These are phyloP conservation scores for Monilinia vaccinii-corymbosi DNA, from an alignment of 2,329 filamentous ascomycete genomes.

Conservation along the genomic window DNA sequence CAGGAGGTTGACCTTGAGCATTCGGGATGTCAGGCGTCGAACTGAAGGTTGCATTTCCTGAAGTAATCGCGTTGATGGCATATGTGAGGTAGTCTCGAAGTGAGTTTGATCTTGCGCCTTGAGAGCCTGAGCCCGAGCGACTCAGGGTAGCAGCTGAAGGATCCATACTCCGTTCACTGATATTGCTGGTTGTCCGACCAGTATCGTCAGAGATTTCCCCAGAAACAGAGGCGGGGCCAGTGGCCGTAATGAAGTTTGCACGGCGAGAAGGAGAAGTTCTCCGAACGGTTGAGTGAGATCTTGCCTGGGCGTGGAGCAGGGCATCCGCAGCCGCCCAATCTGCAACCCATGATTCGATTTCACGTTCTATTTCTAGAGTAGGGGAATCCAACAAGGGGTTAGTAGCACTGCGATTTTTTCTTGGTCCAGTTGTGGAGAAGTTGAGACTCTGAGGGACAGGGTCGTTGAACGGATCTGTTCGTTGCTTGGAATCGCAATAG, in stretches of 20 bases:
- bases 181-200: constrained; percentile 28
- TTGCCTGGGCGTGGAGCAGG: constrained; percentile 24
- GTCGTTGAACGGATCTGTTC: constrained; percentile 28
- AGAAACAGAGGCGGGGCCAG: constrained; percentile 19
- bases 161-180: constrained; percentile 27
- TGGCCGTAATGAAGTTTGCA: constrained; percentile 24
- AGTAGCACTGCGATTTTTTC: constrained; percentile 10
- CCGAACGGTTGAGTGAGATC: constrained; percentile 24
- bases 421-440: constrained; percentile 5
- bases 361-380: constrained; percentile 25
- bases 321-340: constrained; percentile 31
- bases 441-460: constrained; percentile 10
- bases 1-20: constrained; percentile 11
- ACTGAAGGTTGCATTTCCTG: constrained; percentile 13
- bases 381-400: constrained; percentile 21
- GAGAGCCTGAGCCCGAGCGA: constrained; percentile 25
- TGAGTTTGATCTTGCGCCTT: constrained; percentile 24
- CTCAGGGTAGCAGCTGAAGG: constrained; percentile 20
- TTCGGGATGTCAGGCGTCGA: constrained; percentile 17
- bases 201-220: constrained; percentile 23
- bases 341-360: constrained; percentile 31
- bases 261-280: constrained; percentile 27
- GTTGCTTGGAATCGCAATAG: constrained; percentile 12
- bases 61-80: constrained; percentile 24
- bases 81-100: constrained; percentile 24